Percentiles rank a stretch among this genome's conserved stretches.
phyloP scores from a whole-genome alignment of 2,329 filamentous ascomycete species.

The Sarocladiaceae sp. region DNA sequence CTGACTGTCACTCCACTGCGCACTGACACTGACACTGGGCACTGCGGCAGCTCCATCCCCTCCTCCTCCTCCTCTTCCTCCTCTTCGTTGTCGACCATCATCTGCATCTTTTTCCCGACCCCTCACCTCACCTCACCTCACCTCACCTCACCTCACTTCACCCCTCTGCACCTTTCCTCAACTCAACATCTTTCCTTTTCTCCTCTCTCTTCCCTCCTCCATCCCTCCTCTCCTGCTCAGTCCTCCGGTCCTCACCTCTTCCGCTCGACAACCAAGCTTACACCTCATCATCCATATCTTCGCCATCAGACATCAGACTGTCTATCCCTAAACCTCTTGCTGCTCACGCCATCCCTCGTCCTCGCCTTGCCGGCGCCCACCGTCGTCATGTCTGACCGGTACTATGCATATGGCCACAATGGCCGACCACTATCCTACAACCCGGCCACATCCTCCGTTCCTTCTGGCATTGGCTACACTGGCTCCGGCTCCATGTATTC shows the following conservation, averaged over 20 bases:
- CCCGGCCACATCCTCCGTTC: slow-evolving; percentile 48
- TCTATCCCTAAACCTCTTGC: not conserved
- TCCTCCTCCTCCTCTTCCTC: slow-evolving; percentile 12
- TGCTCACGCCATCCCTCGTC: not conserved
- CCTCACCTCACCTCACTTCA: slow-evolving; percentile 8
- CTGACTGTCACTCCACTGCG: not conserved
- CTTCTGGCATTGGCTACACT: slow-evolving; percentile 43
- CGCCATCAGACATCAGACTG: too few relatives aligned
- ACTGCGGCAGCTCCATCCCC: not conserved
- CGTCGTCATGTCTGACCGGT: slow-evolving; percentile 41
- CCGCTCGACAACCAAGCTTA: too few relatives aligned
- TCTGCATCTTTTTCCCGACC: not conserved
- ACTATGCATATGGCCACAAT: slow-evolving; percentile 31
- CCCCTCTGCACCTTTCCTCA: not conserved
- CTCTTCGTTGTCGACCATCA: slow-evolving; percentile 11
- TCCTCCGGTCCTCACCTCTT: not conserved
- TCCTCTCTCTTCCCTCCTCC: slow-evolving; percentile 13
- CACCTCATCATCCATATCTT: too few relatives aligned
- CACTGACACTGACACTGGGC: not conserved
- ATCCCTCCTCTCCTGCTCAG: slow-evolving; percentile 8
- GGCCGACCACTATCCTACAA: slow-evolving; percentile 40
- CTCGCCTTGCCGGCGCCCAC: not conserved
- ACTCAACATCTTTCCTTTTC: not conserved
- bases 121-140: slow-evolving; percentile 7
- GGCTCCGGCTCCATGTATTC: slow-evolving; percentile 44